These are phyloP conservation scores for Pochonia chlamydosporia DNA, from an alignment of 2,329 filamentous ascomycete species.

Conservation along the genomic window DNA sequence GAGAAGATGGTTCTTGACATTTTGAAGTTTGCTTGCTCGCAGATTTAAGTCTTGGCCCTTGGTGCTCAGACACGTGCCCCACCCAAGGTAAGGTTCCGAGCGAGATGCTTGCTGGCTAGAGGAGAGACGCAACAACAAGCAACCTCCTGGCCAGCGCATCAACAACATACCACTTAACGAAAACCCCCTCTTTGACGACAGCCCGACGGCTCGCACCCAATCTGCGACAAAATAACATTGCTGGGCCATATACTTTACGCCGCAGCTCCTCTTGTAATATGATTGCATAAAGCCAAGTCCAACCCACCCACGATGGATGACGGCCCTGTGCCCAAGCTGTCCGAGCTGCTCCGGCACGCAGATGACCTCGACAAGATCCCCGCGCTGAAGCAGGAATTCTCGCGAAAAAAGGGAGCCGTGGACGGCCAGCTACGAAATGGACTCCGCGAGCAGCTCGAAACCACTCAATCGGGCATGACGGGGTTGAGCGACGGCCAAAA, in stretches of 20 bases:
- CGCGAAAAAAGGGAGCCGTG: slow-evolving; percentile 85
- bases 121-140: too few species aligned
- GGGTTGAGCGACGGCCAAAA: slow-evolving; percentile 86
- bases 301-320: slow-evolving; percentile 36
- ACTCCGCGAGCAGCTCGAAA: slow-evolving; percentile 86
- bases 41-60: too few species aligned
- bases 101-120: too few species aligned
- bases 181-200: too few species aligned
- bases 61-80: background rate
- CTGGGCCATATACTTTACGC: too few species aligned
- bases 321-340: slow-evolving; percentile 70
- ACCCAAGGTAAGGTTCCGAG: too few species aligned
- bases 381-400: slow-evolving; percentile 84
- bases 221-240: too few species aligned
- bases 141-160: background rate
- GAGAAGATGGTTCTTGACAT: too few species aligned
- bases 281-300: slow-evolving; percentile 12
- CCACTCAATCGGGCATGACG: slow-evolving; percentile 88
- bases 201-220: too few species aligned
- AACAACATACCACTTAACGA: background rate
- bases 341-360: slow-evolving; percentile 88
- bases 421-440: slow-evolving; percentile 86
- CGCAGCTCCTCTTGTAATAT: slow-evolving; percentile 3
- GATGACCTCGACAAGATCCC: slow-evolving; percentile 97
- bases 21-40: too few species aligned